Base-by-base conservation (phyloP, 305 asterid genomes). In the Rubia tinctorum region DNA sequence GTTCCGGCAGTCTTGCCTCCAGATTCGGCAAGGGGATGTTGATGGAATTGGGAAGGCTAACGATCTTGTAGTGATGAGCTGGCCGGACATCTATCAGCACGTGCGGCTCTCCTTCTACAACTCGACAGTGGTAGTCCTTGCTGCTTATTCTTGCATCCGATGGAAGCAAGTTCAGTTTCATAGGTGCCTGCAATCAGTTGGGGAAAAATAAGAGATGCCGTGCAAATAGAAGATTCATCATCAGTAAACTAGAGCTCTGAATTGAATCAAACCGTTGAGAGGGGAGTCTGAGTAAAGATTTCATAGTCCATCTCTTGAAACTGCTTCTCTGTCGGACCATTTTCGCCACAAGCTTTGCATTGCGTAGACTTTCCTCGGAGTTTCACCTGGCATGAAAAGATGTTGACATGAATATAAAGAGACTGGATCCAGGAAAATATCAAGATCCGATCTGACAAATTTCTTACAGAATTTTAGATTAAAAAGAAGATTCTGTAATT, bases 311-410 rank as follows among this genome's bases (percentile, higher is more conserved):
- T 77, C 71, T 79, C 80, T 20, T 18, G 73, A 62, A 93, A 90
- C 70, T 78, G 78, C 78, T 86, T 71, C 59, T 81, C 82, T 8
- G 88, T 87, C 78, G 90, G 56, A 70, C 82, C 58, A 72, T 73
- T 72, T 58, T 85, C 97, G 70, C 97, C 97, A 76, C 99, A 95
- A 72, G 91, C 93, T 84, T 86, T 87, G 71, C 99, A 95, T 17
- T 89, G 90, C 79, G 77, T 75, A 37, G 97, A 87, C 82, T 88
- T 91, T 81, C 97, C 99, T 83, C 99, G 85, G 62, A 95, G 79
- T 82, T 90, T 92, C 71, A 95, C 99, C 98, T 95, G 73, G 27
- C 34, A 72, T 65, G 79, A 49, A 69, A 70, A 47, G 69, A 64
- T 37, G 65, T 62, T 37, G 70, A 20, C 56, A 27, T 18, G 68